Conservation (phyloP, 805 yeast species). For the Ogataea nitratoaversa region DNA sequence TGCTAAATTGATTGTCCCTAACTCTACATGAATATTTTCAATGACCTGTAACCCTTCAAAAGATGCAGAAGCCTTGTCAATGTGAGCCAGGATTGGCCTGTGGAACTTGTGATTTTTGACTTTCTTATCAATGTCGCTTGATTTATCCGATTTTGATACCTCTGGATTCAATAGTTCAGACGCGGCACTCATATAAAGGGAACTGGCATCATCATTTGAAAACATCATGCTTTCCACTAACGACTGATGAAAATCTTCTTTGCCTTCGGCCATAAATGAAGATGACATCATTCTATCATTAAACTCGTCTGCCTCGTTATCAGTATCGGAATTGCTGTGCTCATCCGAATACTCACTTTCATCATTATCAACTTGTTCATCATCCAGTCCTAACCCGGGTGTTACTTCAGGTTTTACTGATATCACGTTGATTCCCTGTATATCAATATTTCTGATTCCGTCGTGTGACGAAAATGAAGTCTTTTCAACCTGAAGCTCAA, state of each 20-base stretch:
- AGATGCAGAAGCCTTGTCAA: slow-evolving; percentile 36
- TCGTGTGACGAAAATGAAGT: slow-evolving; percentile 37
- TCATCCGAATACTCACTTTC: slow-evolving; percentile 3
- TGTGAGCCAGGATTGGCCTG: slow-evolving; percentile 22
- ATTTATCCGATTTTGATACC: no score
- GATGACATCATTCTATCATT: slow-evolving; percentile 35
- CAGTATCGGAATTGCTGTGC: slow-evolving; percentile 1
- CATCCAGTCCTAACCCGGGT: slow-evolving; percentile 24
- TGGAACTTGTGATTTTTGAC: slow-evolving; percentile 5
- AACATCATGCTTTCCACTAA: slow-evolving; percentile 56
- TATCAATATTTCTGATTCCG: slow-evolving; percentile 40
- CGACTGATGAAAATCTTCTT: slow-evolving; percentile 28
- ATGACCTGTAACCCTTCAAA: slow-evolving; percentile 44
- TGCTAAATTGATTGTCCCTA: slow-evolving; percentile 40
- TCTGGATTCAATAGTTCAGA: slow-evolving; percentile 3
- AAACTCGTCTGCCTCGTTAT: slow-evolving; percentile 26
- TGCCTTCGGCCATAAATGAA: slow-evolving; percentile 28
- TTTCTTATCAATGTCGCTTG: no score
- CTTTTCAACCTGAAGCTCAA: slow-evolving; percentile 31
- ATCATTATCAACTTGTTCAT: slow-evolving; percentile 4
- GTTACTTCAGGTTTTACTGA: slow-evolving; percentile 38
- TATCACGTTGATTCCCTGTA: slow-evolving; percentile 37
- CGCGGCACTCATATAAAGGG: slow-evolving; percentile 80
- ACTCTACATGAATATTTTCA: slow-evolving; percentile 34
- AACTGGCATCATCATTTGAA: slow-evolving; percentile 64